Conservation (phyloP, 2,329 filamentous ascomycete genomes). For the Coniella vitis region DNA sequence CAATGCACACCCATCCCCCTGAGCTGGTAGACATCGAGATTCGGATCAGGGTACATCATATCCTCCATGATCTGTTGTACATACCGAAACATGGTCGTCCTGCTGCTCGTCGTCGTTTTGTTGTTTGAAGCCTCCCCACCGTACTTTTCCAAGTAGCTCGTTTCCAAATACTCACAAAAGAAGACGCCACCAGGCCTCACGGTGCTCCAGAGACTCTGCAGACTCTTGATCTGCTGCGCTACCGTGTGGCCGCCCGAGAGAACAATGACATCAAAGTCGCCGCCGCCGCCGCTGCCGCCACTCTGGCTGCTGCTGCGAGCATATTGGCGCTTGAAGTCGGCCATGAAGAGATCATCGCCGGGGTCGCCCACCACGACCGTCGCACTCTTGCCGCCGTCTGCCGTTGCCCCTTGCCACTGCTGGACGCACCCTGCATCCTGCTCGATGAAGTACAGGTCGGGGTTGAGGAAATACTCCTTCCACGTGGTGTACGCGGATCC, state of each 20-base stretch:
- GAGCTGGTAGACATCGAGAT: not conserved
- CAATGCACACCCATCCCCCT: not conserved
- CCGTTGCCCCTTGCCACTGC: slow-evolving; percentile 19
- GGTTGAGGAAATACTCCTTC: slow-evolving; percentile 31
- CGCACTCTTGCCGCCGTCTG: slow-evolving; percentile 26
- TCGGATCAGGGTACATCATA: slow-evolving; percentile 1
- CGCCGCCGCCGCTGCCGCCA: slow-evolving; percentile 18
- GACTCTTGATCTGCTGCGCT: slow-evolving; percentile 29
- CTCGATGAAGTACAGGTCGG: slow-evolving; percentile 37
- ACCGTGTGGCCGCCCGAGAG: slow-evolving; percentile 34
- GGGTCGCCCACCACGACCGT: slow-evolving; percentile 35
- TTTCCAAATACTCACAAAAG: slow-evolving; percentile 1
- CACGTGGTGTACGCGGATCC: slow-evolving; percentile 34
- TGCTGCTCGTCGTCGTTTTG: not conserved
- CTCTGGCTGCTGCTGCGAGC: too few relatives aligned
- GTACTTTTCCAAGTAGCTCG: not conserved
- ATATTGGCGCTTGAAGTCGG: slow-evolving; percentile 25
- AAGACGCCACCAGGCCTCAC: slow-evolving; percentile 23
- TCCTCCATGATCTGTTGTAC: not conserved
- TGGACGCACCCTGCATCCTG: slow-evolving; percentile 30
- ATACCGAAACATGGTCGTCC: not conserved
- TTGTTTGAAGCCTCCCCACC: not conserved
- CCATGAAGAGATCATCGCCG: slow-evolving; percentile 29
- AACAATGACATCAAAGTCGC: slow-evolving; percentile 33
- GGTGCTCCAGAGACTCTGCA: slow-evolving; percentile 29